phyloP scores from a whole-genome alignment of 2,329 filamentous ascomycete genomes.

The Pseudofabraea citricarpa region DNA sequence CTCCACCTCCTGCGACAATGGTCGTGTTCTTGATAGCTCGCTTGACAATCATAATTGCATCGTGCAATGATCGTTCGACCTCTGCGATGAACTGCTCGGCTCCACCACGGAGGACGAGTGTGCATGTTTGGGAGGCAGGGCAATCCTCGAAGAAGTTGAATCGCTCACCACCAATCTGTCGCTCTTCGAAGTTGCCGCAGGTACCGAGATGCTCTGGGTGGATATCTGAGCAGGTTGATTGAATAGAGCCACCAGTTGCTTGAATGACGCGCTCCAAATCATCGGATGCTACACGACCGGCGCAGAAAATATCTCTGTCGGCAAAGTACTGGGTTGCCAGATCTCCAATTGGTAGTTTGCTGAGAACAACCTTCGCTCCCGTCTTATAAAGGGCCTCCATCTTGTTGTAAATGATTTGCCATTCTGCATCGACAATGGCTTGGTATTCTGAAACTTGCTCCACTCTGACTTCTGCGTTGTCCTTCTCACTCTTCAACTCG shows the following conservation, averaged over 20 bases:
- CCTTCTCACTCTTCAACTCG: conserved; percentile 97
- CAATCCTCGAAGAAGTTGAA: conserved; percentile 99
- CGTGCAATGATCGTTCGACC: conserved; percentile 94
- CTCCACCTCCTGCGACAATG: conserved; percentile 93
- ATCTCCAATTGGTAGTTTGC: conserved; percentile 95
- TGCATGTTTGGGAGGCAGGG: conserved; percentile 94
- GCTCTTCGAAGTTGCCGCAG: conserved; percentile 88
- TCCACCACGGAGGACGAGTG: conserved; percentile 87
- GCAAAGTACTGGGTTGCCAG: conserved; percentile 97
- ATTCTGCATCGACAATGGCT: conserved; percentile 97
- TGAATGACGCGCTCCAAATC: conserved; percentile 96
- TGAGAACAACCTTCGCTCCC: conserved; percentile 94
- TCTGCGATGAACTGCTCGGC: conserved; percentile 99
- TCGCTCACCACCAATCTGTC: conserved; percentile 93
- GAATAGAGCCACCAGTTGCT: conserved; percentile 85
- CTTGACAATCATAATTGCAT: conserved; percentile 99
- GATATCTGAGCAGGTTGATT: conserved; percentile 97
- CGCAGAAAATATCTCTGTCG: conserved; percentile 97
- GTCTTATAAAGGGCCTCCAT: conserved; percentile 92
- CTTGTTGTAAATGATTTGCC: conserved; percentile 99
- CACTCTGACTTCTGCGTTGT: conserved; percentile 96
- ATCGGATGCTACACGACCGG: conserved; percentile 83
- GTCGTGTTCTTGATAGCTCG: conserved; percentile 90
- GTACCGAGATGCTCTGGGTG: conserved; percentile 82
- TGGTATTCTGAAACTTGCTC: conserved; percentile 99